These are phyloP conservation scores for Pseudopyrenochaeta lycopersici DNA, from an alignment of 2,329 filamentous ascomycete genomes.

Conservation along the genomic window DNA sequence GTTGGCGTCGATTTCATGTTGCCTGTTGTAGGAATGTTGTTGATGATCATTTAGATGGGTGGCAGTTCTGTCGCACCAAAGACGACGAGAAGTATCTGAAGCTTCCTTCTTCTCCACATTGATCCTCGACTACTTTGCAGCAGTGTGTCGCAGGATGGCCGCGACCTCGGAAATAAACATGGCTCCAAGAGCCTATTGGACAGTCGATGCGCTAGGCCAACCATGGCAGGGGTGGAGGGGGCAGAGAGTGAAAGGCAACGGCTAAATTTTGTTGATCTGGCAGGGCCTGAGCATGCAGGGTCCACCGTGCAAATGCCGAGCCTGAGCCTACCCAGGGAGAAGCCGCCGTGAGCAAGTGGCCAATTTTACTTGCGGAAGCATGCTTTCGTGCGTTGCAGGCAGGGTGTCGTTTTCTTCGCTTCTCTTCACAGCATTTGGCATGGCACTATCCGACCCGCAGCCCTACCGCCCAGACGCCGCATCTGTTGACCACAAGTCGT, in stretches of 20 bases:
- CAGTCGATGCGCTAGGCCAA: constrained; percentile 17
- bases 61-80: constrained; percentile 20
- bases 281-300: constrained; percentile 29
- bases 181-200: constrained; percentile 18
- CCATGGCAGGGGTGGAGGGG: no score
- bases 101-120: constrained; percentile 17
- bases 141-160: constrained; percentile 7
- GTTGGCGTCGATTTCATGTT: constrained; percentile 23
- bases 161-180: constrained; percentile 27
- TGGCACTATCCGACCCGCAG: constrained; percentile 7
- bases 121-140: neutral
- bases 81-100: constrained; percentile 2
- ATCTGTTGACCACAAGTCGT: constrained; percentile 3
- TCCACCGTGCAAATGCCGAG: constrained; percentile 23
- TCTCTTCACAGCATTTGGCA: neutral
- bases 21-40: constrained; percentile 25
- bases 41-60: constrained; percentile 32
- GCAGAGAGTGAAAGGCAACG: constrained; percentile 18
- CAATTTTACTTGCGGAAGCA: neutral
- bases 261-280: constrained; percentile 26
- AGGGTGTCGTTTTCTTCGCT: neutral
- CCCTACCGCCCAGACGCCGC: constrained; percentile 6
- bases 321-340: neutral
- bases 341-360: neutral
- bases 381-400: neutral